Base-by-base conservation (phyloP, 352 stramenopile genomes). In the Thraustochytrium striatum region DNA sequence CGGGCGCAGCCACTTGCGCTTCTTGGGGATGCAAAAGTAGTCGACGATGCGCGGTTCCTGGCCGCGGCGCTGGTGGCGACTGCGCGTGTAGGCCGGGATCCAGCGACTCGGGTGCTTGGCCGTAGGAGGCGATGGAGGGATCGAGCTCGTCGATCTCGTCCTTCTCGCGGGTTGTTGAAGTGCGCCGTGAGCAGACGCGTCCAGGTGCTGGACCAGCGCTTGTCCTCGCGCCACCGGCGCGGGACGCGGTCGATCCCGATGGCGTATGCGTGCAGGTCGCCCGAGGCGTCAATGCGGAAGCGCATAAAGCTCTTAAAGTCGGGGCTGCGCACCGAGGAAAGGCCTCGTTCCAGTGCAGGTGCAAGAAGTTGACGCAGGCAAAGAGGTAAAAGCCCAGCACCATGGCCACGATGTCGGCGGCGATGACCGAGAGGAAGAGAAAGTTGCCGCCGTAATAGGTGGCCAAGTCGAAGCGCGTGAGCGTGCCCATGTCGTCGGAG, bases 221-320 rank as follows among this genome's bases (percentile, higher is more conserved):
- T 8, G 28, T 79, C 69, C 21, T 79, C 69, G 16, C 69, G 69
- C 90, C 90, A 95, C 41, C 90, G 89, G 43, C 84, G 87, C 19
- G 89, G 90, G 88, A 95, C 93, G 83, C 93, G 93, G 84, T 95
- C 90, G n/a, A 95, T 88, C 32, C 89, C 90, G 36, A 95, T 88
- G 0, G 86, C 87, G 78, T 93, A 92, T 30, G 93, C 78, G 72
- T 94, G 87, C 19, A 94, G 83, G 61, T 92, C 87, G 41, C 89
- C 89, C 33, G 90, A 84, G 43, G 85, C 84, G 72, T 88, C 84
- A 58, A 94, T 88, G 72, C 91, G 89, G 11, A 95, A 82, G 1
- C 89, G 89, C 69, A 93, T 61, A 59, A 95, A 93, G 82, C 92
- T 93, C 83, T 95, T 95, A 88, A 92, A 95, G 78, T 89, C 93